A percentile compares a stretch with the other conserved stretches of the same genome.
Conservation (phyloP, 305 asterid genomes). For the Striga hermonthica region DNA sequence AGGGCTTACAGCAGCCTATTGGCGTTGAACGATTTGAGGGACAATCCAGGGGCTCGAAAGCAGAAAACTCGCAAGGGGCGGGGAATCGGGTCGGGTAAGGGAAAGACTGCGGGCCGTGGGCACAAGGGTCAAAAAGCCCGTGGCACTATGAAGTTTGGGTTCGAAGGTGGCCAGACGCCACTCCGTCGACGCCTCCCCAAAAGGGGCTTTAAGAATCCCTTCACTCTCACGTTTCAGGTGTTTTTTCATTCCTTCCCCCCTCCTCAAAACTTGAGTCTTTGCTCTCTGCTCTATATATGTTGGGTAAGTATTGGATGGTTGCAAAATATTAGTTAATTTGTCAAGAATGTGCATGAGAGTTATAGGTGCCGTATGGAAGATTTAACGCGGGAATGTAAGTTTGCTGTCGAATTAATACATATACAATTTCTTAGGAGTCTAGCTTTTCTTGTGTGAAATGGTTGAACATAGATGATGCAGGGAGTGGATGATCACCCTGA, state of each 20-base stretch:
- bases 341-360: too few relatives aligned
- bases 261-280: too few relatives aligned
- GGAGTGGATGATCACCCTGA: too few relatives aligned
- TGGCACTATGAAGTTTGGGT: slow-evolving; percentile 80
- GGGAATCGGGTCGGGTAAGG: slow-evolving; percentile 97
- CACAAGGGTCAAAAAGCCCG: slow-evolving; percentile 96
- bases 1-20: slow-evolving; percentile 69
- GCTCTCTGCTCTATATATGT: too few relatives aligned
- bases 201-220: slow-evolving; percentile 84
- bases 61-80: slow-evolving; percentile 92
- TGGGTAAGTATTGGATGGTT: too few relatives aligned
- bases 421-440: too few relatives aligned
- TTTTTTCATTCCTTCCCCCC: neutral
- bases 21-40: slow-evolving; percentile 79
- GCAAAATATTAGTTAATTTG: too few relatives aligned
- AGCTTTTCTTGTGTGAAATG: too few relatives aligned
- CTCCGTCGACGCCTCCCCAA: slow-evolving; percentile 89
- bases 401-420: too few relatives aligned
- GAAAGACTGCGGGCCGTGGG: slow-evolving; percentile 94
- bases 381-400: too few relatives aligned
- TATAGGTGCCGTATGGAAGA: too few relatives aligned
- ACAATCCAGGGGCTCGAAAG: slow-evolving; percentile 69
- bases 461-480: too few relatives aligned
- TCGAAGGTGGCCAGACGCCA: slow-evolving; percentile 97
- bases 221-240: slow-evolving; percentile 83